Evolutionary conservation across 331 rosid species (phyloP).

Genomic region (Acacia pycnantha): DNA sequence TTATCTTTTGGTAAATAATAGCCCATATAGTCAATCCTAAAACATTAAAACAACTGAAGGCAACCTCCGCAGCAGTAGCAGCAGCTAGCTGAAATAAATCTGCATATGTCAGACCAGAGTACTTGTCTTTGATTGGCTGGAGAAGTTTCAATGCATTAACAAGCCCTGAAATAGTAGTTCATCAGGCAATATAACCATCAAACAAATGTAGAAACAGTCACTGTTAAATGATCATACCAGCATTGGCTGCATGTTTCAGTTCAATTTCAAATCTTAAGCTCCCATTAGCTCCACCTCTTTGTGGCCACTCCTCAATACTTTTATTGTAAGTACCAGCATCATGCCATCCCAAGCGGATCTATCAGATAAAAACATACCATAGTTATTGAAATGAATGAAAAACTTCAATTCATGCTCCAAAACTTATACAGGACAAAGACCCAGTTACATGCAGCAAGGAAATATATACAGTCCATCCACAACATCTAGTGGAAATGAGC

Average conservation of each 20-base stretch:
- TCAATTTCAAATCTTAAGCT: conserved; percentile 87
- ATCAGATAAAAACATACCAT: conserved; percentile 8
- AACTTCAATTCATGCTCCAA: background rate
- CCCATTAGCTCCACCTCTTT: conserved; percentile 93
- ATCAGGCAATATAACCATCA: conserved; percentile 15
- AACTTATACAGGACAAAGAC: conserved; percentile 11
- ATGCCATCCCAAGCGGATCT: conserved; percentile 98
- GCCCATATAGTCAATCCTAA: conserved; percentile 9
- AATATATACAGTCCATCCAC: conserved; percentile 8
- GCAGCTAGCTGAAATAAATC: conserved; percentile 97
- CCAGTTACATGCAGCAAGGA: background rate
- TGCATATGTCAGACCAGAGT: conserved; percentile 82
- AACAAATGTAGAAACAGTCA: conserved; percentile 25
- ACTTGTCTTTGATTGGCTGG: conserved; percentile 91
- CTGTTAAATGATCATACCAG: conserved; percentile 50
- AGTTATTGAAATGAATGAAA: background rate
- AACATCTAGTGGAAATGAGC: background rate
- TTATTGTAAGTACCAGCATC: conserved; percentile 95
- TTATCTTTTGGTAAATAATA: conserved; percentile 10
- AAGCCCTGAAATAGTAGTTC: conserved; percentile 62
- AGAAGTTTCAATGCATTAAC: conserved; percentile 93
- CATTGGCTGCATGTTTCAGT: conserved; percentile 93
- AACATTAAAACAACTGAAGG: conserved; percentile 24
- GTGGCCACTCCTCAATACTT: conserved; percentile 92
- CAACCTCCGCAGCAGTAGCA: conserved; percentile 93